Evolutionary conservation across 2,329 filamentous ascomycete species (phyloP).

Genomic region (Aspergillus aculeatinus): DNA sequence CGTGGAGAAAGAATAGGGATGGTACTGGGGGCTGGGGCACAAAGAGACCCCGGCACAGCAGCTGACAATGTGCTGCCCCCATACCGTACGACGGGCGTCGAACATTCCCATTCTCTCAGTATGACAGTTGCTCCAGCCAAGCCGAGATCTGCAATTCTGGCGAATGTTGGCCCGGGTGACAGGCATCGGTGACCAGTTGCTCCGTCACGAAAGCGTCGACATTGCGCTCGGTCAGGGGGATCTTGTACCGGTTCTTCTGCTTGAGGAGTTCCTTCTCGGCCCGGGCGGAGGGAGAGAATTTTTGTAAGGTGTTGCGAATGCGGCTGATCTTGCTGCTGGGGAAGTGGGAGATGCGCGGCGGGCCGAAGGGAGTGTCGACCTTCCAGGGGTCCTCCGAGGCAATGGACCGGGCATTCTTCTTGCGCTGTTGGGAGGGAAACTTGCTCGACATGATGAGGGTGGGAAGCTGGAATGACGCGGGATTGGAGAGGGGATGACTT

Average conservation of each 20-base stretch:
- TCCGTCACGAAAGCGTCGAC: constrained; percentile 36
- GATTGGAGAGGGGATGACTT: background rate
- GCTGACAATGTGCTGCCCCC: too few species aligned
- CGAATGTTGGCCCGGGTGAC: constrained; percentile 55
- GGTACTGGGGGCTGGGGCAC: too few species aligned
- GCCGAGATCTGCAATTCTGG: constrained; percentile 69
- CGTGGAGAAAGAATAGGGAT: too few species aligned
- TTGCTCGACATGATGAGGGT: constrained; percentile 15
- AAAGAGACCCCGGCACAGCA: too few species aligned
- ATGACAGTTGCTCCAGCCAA: constrained; percentile 70
- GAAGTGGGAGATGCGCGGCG: constrained; percentile 30
- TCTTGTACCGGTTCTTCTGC: constrained; percentile 36
- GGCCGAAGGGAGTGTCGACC: constrained; percentile 33
- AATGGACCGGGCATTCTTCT: constrained; percentile 25
- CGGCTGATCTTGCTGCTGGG: constrained; percentile 32
- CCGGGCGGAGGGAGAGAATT: constrained; percentile 32
- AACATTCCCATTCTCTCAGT: constrained; percentile 52
- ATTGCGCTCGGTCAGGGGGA: constrained; percentile 38
- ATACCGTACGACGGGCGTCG: too few species aligned
- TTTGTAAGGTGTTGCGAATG: constrained; percentile 37
- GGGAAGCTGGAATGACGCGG: background rate
- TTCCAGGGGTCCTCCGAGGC: constrained; percentile 31
- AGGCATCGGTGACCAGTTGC: constrained; percentile 51
- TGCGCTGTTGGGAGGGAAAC: constrained; percentile 22
- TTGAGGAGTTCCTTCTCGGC: constrained; percentile 38